Evolutionary conservation across 805 yeast species (phyloP), one percentile per base, ranked within the genome.

Genomic region (Starmera pachycereana): DNA sequence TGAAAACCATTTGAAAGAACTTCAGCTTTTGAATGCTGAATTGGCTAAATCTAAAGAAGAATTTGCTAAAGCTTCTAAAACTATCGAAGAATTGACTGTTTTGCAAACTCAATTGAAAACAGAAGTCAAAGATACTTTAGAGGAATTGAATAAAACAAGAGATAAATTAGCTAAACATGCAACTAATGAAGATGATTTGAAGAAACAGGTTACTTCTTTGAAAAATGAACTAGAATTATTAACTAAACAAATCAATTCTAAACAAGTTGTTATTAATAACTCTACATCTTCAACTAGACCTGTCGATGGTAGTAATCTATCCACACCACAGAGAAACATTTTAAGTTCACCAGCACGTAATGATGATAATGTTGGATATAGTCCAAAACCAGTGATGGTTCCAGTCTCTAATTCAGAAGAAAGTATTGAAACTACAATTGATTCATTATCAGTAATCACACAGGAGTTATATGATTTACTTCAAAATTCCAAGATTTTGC

Each of bases 391-490:
- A 12, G 81, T 75, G 22, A 74, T 82, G 6, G 78, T 76, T 19
- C 78, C 81, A 27, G 70, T 75, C 6, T 66, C 80, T 1, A 64
- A 57, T 18, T 52, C 64, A 40, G 81, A 74, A 50, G 71, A 68
- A 35, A 69, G 72, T 44, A 69, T 68, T 44, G 60, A 58, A 42
- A 51, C 63, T 12, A 62, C 62, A 28, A 48, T 66, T 38, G 61
- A 63, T 43, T 67, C 74, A n/a, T 61, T 79, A 44, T 81, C 80
- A 45, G 82, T 78, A 39, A 81, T 84, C 47, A 81, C 81, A 51
- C 86, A 76, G 52, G 92, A 85, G 57, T 64, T 84, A 41, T 83
- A 76, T 72, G 70, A 73, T 50, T 66, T 81, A 51, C 66, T 84
- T 44, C 77, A 82, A 53, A 84, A 84, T 50, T 76, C 92, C 4